Evolutionary conservation across 805 yeast species (phyloP).

Genomic region (Kazachstania kunashirensis): DNA sequence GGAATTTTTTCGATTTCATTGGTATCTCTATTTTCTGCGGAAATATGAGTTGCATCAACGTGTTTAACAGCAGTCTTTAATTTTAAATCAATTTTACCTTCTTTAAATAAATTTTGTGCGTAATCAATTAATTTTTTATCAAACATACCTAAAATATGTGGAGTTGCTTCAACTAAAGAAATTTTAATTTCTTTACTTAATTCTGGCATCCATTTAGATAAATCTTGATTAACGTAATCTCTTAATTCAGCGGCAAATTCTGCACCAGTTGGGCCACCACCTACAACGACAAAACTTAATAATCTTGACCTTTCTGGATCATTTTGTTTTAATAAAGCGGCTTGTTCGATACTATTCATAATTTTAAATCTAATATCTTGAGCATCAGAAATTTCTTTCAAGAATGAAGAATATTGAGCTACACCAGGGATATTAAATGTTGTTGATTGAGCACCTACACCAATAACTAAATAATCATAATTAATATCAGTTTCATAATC

Average conservation of each 20-base stretch:
- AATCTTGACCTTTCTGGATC: conserved; percentile 77
- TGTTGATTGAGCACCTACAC: conserved; percentile 92
- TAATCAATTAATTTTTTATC: conserved; percentile 61
- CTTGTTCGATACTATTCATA: conserved; percentile 84
- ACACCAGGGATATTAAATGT: conserved; percentile 96
- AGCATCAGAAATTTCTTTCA: conserved; percentile 86
- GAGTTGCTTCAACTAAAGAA: conserved; percentile 81
- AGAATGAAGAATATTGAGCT: conserved; percentile 73
- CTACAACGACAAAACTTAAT: conserved; percentile 83
- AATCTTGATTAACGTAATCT: conserved; percentile 88
- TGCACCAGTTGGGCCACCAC: conserved; percentile 99
- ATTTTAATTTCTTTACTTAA: conserved; percentile 75
- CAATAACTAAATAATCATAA: conserved; percentile 81
- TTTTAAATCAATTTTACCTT: conserved; percentile 59
- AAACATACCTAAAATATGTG: conserved; percentile 73
- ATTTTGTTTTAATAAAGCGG: conserved; percentile 61
- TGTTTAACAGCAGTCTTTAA: conserved; percentile 83
- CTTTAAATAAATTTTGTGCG: conserved; percentile 67
- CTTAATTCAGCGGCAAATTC: conserved; percentile 95
- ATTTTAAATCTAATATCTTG: conserved; percentile 71
- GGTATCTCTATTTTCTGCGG: conserved; percentile 52
- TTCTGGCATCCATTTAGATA: conserved; percentile 80
- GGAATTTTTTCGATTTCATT: conserved; percentile 71
- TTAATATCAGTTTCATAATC: conserved; percentile 37
- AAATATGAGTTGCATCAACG: conserved; percentile 62